Percentiles rank a stretch among this genome's conserved stretches.
phyloP scores from a whole-genome alignment of 2,329 filamentous ascomycete genomes.

The Fusarium clavum region DNA sequence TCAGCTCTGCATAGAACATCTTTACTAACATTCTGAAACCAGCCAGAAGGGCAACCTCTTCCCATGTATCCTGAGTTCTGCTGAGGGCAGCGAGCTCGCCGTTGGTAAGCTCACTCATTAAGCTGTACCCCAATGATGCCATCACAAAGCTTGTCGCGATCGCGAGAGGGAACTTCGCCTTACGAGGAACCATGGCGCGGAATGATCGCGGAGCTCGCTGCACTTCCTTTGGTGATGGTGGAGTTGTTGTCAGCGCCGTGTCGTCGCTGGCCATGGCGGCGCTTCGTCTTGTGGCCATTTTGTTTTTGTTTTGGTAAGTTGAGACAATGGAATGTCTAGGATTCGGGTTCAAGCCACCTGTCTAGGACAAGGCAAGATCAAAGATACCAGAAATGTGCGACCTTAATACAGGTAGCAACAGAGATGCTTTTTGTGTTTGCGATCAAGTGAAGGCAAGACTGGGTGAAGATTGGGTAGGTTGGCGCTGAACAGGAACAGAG shows the following conservation, averaged over 20 bases:
- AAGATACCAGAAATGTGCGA: constrained; percentile 12
- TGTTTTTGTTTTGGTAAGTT: background rate
- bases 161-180: constrained; percentile 65
- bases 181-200: constrained; percentile 53
- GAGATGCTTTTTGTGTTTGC: constrained; percentile 14
- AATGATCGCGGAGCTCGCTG: constrained; percentile 24
- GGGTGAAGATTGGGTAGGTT: constrained; percentile 4
- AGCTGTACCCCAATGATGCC: constrained; percentile 72
- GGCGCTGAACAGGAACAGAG: background rate
- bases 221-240: constrained; percentile 22
- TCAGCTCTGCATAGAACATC: background rate
- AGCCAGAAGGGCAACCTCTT: constrained; percentile 67
- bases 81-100: constrained; percentile 76
- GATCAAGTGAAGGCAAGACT: constrained; percentile 8
- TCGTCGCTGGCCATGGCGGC: constrained; percentile 34
- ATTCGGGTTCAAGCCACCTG: constrained; percentile 11
- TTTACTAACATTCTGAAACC: constrained; percentile 67
- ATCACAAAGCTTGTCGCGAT: constrained; percentile 69
- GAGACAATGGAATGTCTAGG: background rate
- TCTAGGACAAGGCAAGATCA: constrained; percentile 1
- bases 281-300: constrained; percentile 44
- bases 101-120: constrained; percentile 68
- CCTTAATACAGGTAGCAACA: background rate
- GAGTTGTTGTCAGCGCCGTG: constrained; percentile 26
- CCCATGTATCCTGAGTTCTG: constrained; percentile 70